Conservation (phyloP, 225 moss, liverwort and hornwort species). For the Thuidium tamariscinum region DNA sequence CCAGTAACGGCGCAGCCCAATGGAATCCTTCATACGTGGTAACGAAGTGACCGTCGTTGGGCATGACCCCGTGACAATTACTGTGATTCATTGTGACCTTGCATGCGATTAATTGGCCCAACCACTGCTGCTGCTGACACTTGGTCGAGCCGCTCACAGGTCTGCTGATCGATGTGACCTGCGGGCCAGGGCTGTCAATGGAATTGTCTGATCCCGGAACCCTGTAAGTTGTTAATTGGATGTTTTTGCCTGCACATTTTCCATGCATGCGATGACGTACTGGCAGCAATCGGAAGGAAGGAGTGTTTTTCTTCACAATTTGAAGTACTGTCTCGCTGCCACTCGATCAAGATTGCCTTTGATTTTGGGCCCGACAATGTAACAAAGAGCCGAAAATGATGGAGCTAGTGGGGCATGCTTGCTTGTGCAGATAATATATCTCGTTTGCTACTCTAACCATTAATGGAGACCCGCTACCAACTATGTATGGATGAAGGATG, state of each 20-base stretch:
- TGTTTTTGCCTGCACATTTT: neutral
- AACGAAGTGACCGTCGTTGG: neutral
- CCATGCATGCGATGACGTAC: neutral
- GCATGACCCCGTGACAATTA: neutral
- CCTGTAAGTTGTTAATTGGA: neutral
- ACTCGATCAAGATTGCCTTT: neutral
- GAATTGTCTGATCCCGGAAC: neutral
- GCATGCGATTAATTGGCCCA: neutral
- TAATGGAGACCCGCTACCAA: neutral
- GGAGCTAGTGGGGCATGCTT: neutral
- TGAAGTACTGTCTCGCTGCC: neutral
- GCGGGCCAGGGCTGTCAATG: neutral
- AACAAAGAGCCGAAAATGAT: neutral
- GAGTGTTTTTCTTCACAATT: neutral
- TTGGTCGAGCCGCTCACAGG: neutral
- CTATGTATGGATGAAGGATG: neutral
- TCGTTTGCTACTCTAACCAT: neutral
- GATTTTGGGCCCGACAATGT: neutral
- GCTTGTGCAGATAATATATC: neutral
- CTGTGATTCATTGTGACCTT: neutral
- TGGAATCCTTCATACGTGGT: neutral
- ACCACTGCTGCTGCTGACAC: neutral
- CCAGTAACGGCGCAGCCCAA: neutral
- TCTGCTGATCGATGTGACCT: neutral
- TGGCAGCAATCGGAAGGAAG: neutral